Evolutionary conservation across 495 filamentous ascomycete genomes (phyloP), one percentile per base, ranked within the genome.

Genomic region (Corynascus novoguineensis): DNA sequence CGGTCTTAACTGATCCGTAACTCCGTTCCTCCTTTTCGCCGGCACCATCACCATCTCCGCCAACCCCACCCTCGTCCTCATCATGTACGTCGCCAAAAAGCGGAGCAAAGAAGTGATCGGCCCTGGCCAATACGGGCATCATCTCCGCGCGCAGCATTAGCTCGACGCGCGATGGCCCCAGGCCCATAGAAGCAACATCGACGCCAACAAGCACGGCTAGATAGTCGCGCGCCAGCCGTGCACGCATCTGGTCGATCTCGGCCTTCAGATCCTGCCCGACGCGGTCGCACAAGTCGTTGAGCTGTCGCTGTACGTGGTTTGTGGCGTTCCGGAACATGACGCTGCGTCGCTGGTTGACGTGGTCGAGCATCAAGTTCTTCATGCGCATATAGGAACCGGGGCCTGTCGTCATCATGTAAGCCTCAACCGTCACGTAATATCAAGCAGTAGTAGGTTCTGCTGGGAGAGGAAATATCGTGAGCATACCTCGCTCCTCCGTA

Each of bases 281-380:
- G 7, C 37, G 19, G 10, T 53, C 52, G 32, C 76, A 65, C 71
- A 82, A 71, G 4, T 47, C 21, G 0, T 49, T 29, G 9, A 84
- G 67, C 31, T 67, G 58, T 4, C 47, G 35, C 50, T 67, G 63
- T 1, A 84, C 80, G n/a, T 61, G 65, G 1, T 70, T 56, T 3
- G 75, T 74, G 44, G 77, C 78, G 9, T 71, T 48, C 17, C 60
- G 52, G 57, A 86, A 86, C 81, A 86, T 84, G 1, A 54, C 60
- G 8, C 70, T 55, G 1, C 74, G 71, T 1, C 68, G 41, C 0
- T 46, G 31, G 4, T 69, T 64, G 7, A 87, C 75, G 57, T 86
- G 78, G n/a, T 38, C 27, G 0, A 57, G 55, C 81, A 86, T 86
- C 31, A 60, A 48, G 3, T 22, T 57, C 59, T 83, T 86, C 80